Base-by-base conservation (phyloP, 179 eudicot genomes). In the Beta lomatogona region DNA sequence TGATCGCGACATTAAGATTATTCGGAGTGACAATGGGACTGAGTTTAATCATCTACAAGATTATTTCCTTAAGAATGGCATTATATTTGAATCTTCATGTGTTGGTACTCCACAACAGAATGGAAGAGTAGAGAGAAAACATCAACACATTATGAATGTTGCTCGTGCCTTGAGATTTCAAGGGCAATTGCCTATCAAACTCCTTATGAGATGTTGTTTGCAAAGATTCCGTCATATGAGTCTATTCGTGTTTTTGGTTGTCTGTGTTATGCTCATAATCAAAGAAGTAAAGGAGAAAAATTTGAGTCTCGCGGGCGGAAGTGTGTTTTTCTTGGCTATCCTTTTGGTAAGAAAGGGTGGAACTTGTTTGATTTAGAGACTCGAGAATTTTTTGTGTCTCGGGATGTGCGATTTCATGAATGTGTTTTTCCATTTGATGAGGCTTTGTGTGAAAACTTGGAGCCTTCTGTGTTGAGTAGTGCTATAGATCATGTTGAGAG, bases 181-280 rank as follows among this genome's bases (percentile, higher is more conserved):
- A 2, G 67, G 31, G 10, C 12, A 25, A 21, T 63, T 63, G 12
- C 67, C 67, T 63, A 63, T 63, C 9, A 63, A 63, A n/a, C 67
- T 2, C 67, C 67, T 4, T 63, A 63, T 63, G 67, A 63, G 67
- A n/a, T 63, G 28, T 63, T 63, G 67, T 63, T 63, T 63, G 67
- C 36, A 6, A 63, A 63, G 22, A 22, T 63, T 8, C 67, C 67
- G 3, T 21, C 36, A 5, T 21, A 63, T 63, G 67, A 63, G 31
- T 25, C 12, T 22, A 63, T 63, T 63, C 31, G 67, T n/a, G 67
- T 63, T 0, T 63, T 63, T 63, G 67, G 31, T n/a, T 63, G 67
- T 63, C 21, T 63, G 36, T 21, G 36, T 63, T 63, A 63, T 21
- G 67, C 67, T 8, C 22, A 63, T 22, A 63, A 63, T 63, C 67